Evolutionary conservation across 164 flowering plant genomes (phyloP).

Genomic region (Vitis labrusca): DNA sequence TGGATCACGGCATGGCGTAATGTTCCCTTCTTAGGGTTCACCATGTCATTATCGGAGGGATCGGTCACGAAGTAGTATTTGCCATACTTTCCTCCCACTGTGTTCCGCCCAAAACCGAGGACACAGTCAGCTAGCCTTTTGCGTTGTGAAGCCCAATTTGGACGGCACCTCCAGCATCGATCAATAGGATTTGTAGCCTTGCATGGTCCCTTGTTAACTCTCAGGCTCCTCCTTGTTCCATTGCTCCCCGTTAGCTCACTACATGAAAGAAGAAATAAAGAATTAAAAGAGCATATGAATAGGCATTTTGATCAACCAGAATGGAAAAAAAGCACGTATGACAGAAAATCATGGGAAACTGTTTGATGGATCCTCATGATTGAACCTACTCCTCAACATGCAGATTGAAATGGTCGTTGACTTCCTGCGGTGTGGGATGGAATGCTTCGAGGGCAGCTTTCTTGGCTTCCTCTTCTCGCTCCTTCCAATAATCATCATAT

Average conservation of each 20-base stretch:
- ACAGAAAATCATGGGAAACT: not conserved
- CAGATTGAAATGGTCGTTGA: slow-evolving; percentile 36
- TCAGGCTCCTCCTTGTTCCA: slow-evolving; percentile 46
- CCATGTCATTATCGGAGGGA: slow-evolving; percentile 46
- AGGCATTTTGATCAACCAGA: too few species aligned
- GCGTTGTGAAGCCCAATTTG: slow-evolving; percentile 54
- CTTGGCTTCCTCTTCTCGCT: slow-evolving; percentile 39
- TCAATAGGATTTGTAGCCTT: slow-evolving; percentile 77
- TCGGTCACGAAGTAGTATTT: slow-evolving; percentile 50
- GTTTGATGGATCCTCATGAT: too few species aligned
- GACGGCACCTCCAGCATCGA: slow-evolving; percentile 71
- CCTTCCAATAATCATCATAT: slow-evolving; percentile 48
- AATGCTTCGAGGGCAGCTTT: slow-evolving; percentile 28
- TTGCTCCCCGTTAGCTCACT: slow-evolving; percentile 11
- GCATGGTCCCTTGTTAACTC: slow-evolving; percentile 26
- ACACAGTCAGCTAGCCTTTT: slow-evolving; percentile 58
- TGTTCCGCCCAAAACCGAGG: slow-evolving; percentile 57
- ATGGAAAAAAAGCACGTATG: not conserved
- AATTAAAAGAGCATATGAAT: too few species aligned
- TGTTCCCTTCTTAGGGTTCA: slow-evolving; percentile 71
- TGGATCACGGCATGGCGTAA: slow-evolving; percentile 74
- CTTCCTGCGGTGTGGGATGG: slow-evolving; percentile 44
- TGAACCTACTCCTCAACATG: slow-evolving; percentile 40
- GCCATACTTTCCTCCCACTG: slow-evolving; percentile 60
- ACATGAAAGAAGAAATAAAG: not conserved